Percentiles rank a stretch among this genome's conserved stretches.
These are phyloP conservation scores for Backusella westeae DNA, from an alignment of 192 early-diverging fungal genomes.

Conservation along the genomic window DNA sequence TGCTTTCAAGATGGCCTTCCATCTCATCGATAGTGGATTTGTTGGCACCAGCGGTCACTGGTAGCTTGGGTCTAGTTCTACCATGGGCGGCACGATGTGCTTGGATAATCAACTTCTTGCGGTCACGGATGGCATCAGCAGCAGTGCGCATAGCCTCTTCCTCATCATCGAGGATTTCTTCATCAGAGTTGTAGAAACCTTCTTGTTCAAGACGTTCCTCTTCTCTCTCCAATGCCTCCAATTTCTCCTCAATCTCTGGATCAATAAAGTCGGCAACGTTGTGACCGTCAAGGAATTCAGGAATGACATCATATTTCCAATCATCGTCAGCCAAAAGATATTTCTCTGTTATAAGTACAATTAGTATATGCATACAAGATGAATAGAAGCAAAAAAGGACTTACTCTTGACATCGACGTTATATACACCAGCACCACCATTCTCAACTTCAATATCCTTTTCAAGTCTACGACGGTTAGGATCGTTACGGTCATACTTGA, in stretches of 20 bases:
- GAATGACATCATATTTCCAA: constrained; percentile 97
- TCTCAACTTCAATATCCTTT: constrained; percentile 85
- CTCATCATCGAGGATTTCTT: constrained; percentile 77
- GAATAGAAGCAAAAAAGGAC: not conserved
- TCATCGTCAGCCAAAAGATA: constrained; percentile 83
- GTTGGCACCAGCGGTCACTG: constrained; percentile 53
- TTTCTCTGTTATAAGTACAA: constrained; percentile 46
- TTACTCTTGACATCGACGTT: constrained; percentile 89
- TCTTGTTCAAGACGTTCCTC: constrained; percentile 94
- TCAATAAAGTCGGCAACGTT: constrained; percentile 99
- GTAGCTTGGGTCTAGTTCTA: constrained; percentile 75
- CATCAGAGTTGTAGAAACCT: constrained; percentile 87
- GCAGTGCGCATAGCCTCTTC: constrained; percentile 75
- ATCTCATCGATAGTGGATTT: constrained; percentile 55
- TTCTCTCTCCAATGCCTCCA: constrained; percentile 94
- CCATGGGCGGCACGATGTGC: constrained; percentile 74
- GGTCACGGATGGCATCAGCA: constrained; percentile 79
- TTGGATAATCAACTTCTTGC: constrained; percentile 80
- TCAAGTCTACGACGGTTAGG: constrained; percentile 83
- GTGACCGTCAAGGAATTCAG: constrained; percentile 98
- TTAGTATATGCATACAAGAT: not conserved
- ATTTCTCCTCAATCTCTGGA: constrained; percentile 93
- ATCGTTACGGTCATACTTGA: constrained; percentile 78
- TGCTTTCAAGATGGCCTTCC: constrained; percentile 63
- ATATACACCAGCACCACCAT: constrained; percentile 96